Evolutionary conservation across 108 stramenopile species (phyloP), one percentile per base, ranked within the genome.

Genomic region (Hondaea fermentalgiana): DNA sequence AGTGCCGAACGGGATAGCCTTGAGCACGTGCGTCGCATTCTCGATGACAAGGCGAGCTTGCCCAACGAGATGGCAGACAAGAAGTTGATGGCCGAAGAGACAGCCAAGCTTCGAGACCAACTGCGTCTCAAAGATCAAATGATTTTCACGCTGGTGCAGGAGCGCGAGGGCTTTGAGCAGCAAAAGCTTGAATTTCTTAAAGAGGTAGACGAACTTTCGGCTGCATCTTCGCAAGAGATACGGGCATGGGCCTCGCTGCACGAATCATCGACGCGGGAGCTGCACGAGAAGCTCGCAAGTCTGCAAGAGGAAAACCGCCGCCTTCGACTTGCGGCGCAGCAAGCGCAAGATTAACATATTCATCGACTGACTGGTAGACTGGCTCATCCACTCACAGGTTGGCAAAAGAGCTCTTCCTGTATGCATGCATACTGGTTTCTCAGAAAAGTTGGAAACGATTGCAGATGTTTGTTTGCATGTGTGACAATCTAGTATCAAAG

Each of bases 101-200:
- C 76, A 55, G 76, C 45, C 51, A 83, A 83, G 51, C 76, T 83
- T 16, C 45, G 51, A 45, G 76, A 83, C 43, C 49, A 83, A 35
- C 12, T 83, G n/a, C 45, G 28, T 8, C 76, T 83, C 51, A 83
- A 83, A 35, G 76, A 83, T 45, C 76, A 83, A 23, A 83, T 83
- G 76, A 83, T 83, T 45, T 83, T 53, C n/a, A 53, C 76, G n/a
- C 45, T 83, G 10, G 76, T 83, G 51, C 49, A 83, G 49, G 76
- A 83, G 51, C 45, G 76, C 19, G 76, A 83, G 28, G 45, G 23
- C 25, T 83, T 83, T 53, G 76, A 83, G 76, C 76, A 83, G 51
- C 49, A 83, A 53, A 83, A 83, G 51, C 76, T 45, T 43, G 49
- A 83, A 2, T 83, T 83, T 83, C 51, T 83, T 3, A 23, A 47